These are phyloP conservation scores for Solanum appendiculatum DNA, from an alignment of 257 asterid species.

Conservation along the genomic window DNA sequence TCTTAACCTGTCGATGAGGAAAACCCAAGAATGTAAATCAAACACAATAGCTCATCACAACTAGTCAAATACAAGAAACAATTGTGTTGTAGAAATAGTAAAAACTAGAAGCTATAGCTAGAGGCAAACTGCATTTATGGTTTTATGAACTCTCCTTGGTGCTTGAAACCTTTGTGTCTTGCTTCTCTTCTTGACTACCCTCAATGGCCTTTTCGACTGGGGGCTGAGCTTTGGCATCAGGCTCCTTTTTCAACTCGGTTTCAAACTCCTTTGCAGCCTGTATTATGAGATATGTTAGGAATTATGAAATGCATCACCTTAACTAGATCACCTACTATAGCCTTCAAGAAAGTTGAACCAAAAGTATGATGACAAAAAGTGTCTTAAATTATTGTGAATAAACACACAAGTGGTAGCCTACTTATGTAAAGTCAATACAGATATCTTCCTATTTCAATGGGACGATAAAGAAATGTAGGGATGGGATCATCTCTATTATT, in stretches of 20 bases:
- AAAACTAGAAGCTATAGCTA: conserved; percentile 4
- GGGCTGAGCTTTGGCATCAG: conserved; percentile 28
- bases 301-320: not conserved
- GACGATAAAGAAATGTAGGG: no score
- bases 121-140: not conserved
- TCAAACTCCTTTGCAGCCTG: conserved; percentile 95
- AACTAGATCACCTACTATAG: not conserved
- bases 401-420: no score
- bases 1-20: not conserved
- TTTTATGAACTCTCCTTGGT: conserved; percentile 35
- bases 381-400: not conserved
- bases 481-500: not conserved
- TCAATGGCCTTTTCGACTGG: conserved; percentile 19
- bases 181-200: conserved; percentile 33
- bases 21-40: not conserved
- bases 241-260: conserved; percentile 68
- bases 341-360: not conserved
- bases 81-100: not conserved
- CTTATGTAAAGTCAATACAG: no score
- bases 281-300: not conserved
- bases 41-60: not conserved
- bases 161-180: conserved; percentile 37
- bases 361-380: not conserved
- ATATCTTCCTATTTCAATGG: not conserved
- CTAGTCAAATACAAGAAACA: conserved; percentile 5